A percentile compares a stretch with the other conserved stretches of the same genome.
Evolutionary conservation across 2,329 filamentous ascomycete genomes (phyloP).

Genomic region (Ophiostoma sp.): DNA sequence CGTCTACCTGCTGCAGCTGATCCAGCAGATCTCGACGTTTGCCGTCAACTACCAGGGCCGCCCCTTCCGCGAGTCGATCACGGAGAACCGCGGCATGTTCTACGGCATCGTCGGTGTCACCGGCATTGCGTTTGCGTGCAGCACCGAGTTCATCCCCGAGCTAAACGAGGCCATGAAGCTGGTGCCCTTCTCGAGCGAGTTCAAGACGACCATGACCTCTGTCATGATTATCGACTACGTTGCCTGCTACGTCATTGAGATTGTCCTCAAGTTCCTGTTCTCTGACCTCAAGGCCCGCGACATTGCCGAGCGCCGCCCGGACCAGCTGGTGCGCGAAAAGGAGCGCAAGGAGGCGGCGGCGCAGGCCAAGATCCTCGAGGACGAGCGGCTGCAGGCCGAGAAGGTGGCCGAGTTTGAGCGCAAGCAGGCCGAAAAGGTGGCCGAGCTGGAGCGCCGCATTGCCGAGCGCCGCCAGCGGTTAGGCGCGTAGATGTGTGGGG

Average conservation of each 20-base stretch:
- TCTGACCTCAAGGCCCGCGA: slow-evolving; percentile 91
- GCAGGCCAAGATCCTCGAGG: slow-evolving; percentile 44
- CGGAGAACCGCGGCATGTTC: slow-evolving; percentile 97
- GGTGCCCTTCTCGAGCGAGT: slow-evolving; percentile 81
- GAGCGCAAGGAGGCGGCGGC: slow-evolving; percentile 59
- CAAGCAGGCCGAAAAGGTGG: slow-evolving; percentile 46
- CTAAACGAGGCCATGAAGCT: slow-evolving; percentile 90
- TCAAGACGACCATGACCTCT: slow-evolving; percentile 77
- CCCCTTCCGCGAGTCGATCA: slow-evolving; percentile 92
- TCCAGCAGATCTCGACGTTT: slow-evolving; percentile 98
- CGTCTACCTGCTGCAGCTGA: slow-evolving; percentile 93
- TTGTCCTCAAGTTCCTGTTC: slow-evolving; percentile 76
- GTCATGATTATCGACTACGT: slow-evolving; percentile 85
- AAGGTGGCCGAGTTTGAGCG: slow-evolving; percentile 57
- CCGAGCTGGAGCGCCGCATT: slow-evolving; percentile 21
- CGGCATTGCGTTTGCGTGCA: slow-evolving; percentile 86
- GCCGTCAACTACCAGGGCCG: slow-evolving; percentile 99
- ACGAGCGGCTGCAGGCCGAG: slow-evolving; percentile 48
- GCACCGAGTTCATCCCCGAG: slow-evolving; percentile 90
- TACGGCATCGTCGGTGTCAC: slow-evolving; percentile 90
- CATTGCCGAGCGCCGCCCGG: slow-evolving; percentile 78
- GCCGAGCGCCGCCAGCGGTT: slow-evolving; percentile 13
- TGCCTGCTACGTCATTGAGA: slow-evolving; percentile 83
- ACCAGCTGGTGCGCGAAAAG: slow-evolving; percentile 76
- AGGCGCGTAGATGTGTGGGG: background rate